phyloP scores from a whole-genome alignment of 805 yeast species.

The Ogataea kodamae region DNA sequence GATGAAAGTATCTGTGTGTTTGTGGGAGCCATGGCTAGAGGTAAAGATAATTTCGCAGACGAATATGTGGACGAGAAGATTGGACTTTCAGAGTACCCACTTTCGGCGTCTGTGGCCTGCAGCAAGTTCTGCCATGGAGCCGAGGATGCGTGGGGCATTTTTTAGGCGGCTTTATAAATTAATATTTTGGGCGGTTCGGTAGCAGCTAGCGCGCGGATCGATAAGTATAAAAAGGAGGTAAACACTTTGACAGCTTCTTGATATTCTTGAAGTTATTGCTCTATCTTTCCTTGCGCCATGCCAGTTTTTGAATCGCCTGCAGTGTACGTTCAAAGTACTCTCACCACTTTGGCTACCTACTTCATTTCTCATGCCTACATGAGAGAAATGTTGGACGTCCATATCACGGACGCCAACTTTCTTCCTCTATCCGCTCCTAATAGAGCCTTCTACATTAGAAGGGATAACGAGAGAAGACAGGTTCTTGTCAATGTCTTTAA shows the following conservation, averaged over 20 bases:
- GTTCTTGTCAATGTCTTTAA: slow-evolving; percentile 49
- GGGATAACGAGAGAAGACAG: slow-evolving; percentile 44
- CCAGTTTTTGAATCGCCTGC: slow-evolving; percentile 47
- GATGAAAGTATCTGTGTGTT: slow-evolving; percentile 96
- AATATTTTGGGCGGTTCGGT: slow-evolving; percentile 3
- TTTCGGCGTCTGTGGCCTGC: slow-evolving; percentile 97
- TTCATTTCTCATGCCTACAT: slow-evolving; percentile 41
- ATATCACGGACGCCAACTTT: slow-evolving; percentile 38
- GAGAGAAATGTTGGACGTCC: slow-evolving; percentile 37
- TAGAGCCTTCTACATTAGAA: slow-evolving; percentile 44
- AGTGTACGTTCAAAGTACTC: slow-evolving; percentile 40
- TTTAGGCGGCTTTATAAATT: slow-evolving; percentile 6
- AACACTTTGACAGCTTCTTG: slow-evolving; percentile 6
- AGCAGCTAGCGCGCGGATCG: slow-evolving; percentile 9
- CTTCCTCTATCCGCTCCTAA: slow-evolving; percentile 40
- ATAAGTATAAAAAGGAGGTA: slow-evolving; percentile 4
- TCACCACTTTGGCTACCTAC: slow-evolving; percentile 40
- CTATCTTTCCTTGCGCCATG: slow-evolving; percentile 24
- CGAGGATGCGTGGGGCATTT: slow-evolving; percentile 94
- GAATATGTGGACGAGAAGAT: slow-evolving; percentile 95
- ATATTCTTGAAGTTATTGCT: slow-evolving; percentile 12
- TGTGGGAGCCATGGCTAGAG: slow-evolving; percentile 99
- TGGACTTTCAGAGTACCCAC: slow-evolving; percentile 91
- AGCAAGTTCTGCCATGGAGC: slow-evolving; percentile 98
- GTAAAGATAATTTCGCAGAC: slow-evolving; percentile 95